Conservation (phyloP, 768 basidiomycete genomes). For the Leccinellum rugosiceps region DNA sequence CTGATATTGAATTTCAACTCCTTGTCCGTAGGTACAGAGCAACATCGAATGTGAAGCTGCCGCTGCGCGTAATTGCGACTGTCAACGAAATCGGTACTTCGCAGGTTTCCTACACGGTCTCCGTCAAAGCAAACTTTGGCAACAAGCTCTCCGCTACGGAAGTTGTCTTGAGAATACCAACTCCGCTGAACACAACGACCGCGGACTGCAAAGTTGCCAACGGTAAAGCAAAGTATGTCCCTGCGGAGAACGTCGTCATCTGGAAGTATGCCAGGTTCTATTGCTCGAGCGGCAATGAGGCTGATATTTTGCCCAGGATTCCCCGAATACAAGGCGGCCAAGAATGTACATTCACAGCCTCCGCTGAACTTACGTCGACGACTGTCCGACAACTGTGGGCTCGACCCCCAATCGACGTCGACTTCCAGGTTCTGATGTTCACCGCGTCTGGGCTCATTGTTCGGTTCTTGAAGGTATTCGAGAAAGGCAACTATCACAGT, state of each 20-base stretch:
- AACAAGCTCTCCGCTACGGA: slow-evolving; percentile 91
- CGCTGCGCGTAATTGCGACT: slow-evolving; percentile 83
- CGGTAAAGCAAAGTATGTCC: slow-evolving; percentile 97
- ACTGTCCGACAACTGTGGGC: slow-evolving; percentile 97
- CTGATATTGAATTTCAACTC: background rate
- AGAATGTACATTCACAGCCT: slow-evolving; percentile 81
- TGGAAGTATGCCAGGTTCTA: slow-evolving; percentile 79
- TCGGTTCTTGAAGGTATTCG: slow-evolving; percentile 96
- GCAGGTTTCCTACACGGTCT: slow-evolving; percentile 86
- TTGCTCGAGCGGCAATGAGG: background rate
- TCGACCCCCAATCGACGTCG: slow-evolving; percentile 94
- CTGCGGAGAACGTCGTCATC: slow-evolving; percentile 91
- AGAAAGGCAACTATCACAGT: slow-evolving; percentile 91
- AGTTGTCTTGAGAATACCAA: slow-evolving; percentile 91
- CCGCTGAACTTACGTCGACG: slow-evolving; percentile 80
- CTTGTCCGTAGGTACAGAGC: slow-evolving; percentile 74
- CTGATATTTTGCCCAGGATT: slow-evolving; percentile 52
- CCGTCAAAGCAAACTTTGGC: slow-evolving; percentile 85
- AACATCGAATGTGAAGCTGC: slow-evolving; percentile 94
- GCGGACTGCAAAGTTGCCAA: slow-evolving; percentile 89
- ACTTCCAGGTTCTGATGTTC: slow-evolving; percentile 99
- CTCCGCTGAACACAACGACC: slow-evolving; percentile 89
- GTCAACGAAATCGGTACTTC: slow-evolving; percentile 92
- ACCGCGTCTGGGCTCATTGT: slow-evolving; percentile 95
- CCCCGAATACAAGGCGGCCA: slow-evolving; percentile 90